A percentile compares a stretch with the other conserved stretches of the same genome.
Evolutionary conservation across 2,329 filamentous ascomycete genomes (phyloP).

Genomic region (Chaetomium globosum): DNA sequence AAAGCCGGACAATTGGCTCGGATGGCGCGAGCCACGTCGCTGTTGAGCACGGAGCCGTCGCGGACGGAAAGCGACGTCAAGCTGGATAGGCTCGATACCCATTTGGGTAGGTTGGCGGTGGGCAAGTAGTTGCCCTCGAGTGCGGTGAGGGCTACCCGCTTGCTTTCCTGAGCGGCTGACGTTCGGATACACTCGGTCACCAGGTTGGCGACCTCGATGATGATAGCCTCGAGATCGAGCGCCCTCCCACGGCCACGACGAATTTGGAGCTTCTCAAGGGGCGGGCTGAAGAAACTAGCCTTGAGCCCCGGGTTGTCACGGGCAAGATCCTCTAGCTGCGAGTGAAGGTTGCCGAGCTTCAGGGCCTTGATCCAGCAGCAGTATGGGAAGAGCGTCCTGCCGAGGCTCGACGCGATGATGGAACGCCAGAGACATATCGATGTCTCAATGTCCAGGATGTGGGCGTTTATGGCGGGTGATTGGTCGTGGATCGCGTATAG

Average conservation of each 20-base stretch:
- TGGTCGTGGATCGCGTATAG: slow-evolving; percentile 61
- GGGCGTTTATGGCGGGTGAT: slow-evolving; percentile 47
- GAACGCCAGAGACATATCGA: slow-evolving; percentile 70
- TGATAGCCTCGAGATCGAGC: slow-evolving; percentile 45
- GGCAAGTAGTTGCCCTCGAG: slow-evolving; percentile 57
- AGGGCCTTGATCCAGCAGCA: slow-evolving; percentile 67
- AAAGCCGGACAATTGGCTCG: slow-evolving; percentile 63
- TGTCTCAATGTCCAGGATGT: slow-evolving; percentile 47
- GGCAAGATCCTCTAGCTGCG: slow-evolving; percentile 55
- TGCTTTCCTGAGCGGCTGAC: slow-evolving; percentile 45
- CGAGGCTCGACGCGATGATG: slow-evolving; percentile 66
- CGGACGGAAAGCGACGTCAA: slow-evolving; percentile 62
- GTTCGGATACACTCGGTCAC: slow-evolving; percentile 56
- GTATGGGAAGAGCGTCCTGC: slow-evolving; percentile 67
- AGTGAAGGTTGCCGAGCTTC: slow-evolving; percentile 62
- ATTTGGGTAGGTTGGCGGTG: slow-evolving; percentile 56
- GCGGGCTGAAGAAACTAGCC: slow-evolving; percentile 46
- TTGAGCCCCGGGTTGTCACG: slow-evolving; percentile 35
- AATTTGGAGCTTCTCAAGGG: slow-evolving; percentile 45
- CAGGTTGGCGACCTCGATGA: slow-evolving; percentile 57
- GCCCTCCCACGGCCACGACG: slow-evolving; percentile 31
- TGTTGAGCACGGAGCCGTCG: slow-evolving; percentile 61
- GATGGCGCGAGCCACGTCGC: slow-evolving; percentile 58
- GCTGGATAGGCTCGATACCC: slow-evolving; percentile 61
- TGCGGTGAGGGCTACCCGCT: slow-evolving; percentile 57